Evolutionary conservation across 2,329 filamentous ascomycete genomes (phyloP).

Genomic region (Colletotrichum australisinense): DNA sequence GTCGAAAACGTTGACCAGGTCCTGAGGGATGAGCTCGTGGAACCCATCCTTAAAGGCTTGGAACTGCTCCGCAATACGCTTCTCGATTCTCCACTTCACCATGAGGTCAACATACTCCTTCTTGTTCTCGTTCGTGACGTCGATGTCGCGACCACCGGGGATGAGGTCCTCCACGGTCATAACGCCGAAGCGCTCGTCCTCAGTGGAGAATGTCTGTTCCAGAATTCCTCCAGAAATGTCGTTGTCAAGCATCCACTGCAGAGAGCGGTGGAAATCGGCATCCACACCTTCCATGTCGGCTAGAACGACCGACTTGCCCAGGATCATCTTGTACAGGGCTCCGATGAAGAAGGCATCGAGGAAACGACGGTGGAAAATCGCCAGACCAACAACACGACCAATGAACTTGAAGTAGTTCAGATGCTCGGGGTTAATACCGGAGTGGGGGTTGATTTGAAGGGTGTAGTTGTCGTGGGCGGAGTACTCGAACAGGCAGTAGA

Average conservation of each 20-base stretch:
- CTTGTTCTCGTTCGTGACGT: slow-evolving; percentile 99
- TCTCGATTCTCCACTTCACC: slow-evolving; percentile 99
- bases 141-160: slow-evolving; percentile 88
- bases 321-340: slow-evolving; percentile 99
- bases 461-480: slow-evolving; percentile 99
- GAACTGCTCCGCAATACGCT: slow-evolving; percentile 98
- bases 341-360: slow-evolving; percentile 99
- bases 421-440: slow-evolving; percentile 98
- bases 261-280: slow-evolving; percentile 94
- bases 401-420: slow-evolving; percentile 99
- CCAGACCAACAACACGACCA: slow-evolving; percentile 93
- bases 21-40: slow-evolving; percentile 95
- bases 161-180: slow-evolving; percentile 95
- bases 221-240: slow-evolving; percentile 92
- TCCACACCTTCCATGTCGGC: slow-evolving; percentile 99
- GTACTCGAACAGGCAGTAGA: slow-evolving; percentile 99
- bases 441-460: slow-evolving; percentile 99
- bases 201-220: slow-evolving; percentile 95
- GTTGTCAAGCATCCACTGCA: slow-evolving; percentile 98
- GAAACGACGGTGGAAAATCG: slow-evolving; percentile 98
- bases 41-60: slow-evolving; percentile 97
- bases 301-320: slow-evolving; percentile 90
- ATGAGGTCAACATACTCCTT: slow-evolving; percentile 98
- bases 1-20: slow-evolving; percentile 98
- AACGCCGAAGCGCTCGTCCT: slow-evolving; percentile 97